phyloP scores from a whole-genome alignment of 306 rosid species.

The Cucumis hystrix region DNA sequence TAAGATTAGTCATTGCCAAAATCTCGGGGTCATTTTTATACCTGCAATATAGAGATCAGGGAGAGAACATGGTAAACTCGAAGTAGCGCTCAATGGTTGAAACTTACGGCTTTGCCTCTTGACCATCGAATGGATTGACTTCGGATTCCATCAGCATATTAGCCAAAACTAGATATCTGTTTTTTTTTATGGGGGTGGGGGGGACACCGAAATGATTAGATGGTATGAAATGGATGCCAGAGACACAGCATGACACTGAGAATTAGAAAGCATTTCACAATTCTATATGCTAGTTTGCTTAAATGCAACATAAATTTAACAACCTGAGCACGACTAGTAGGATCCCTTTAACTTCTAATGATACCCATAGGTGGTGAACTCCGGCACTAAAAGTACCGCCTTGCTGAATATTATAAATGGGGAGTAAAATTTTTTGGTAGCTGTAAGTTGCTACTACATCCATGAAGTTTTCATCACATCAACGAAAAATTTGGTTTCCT shows the following conservation, averaged over 20 bases:
- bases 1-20: constrained; percentile 95
- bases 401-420: neutral
- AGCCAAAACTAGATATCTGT: constrained; percentile 83
- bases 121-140: constrained; percentile 47
- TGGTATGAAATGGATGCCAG: neutral
- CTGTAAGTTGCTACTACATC: neutral
- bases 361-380: neutral
- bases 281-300: neutral
- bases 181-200: neutral
- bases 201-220: neutral
- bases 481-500: neutral
- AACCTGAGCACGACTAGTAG: neutral
- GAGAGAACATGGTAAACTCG: neutral
- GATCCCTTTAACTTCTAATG: neutral
- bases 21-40: constrained; percentile 98
- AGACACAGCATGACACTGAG: neutral
- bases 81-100: neutral
- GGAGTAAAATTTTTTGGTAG: neutral
- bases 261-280: neutral
- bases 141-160: constrained; percentile 49
- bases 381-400: neutral
- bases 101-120: constrained; percentile 45
- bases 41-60: constrained; percentile 29
- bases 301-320: neutral
- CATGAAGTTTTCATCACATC: neutral